Conservation (phyloP, 2,329 filamentous ascomycete genomes). For the Zasmidium cellare region DNA sequence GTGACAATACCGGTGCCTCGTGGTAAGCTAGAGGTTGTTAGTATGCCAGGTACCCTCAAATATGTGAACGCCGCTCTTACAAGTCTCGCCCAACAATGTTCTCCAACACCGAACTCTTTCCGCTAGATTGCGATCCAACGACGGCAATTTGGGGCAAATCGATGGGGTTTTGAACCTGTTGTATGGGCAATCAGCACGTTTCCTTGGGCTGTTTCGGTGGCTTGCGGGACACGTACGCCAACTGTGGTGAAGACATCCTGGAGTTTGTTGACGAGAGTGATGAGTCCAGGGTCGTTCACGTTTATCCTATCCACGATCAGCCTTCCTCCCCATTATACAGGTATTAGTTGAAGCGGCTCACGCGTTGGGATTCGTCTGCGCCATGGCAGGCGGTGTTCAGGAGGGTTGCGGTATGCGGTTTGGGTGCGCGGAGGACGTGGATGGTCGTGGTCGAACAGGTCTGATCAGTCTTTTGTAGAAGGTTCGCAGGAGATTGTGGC, state of each 20-base stretch:
- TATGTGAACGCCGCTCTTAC: constrained; percentile 58
- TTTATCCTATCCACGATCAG: constrained; percentile 57
- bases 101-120: constrained; percentile 98
- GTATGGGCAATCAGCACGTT: constrained; percentile 23
- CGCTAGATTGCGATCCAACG: constrained; percentile 96
- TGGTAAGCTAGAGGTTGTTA: constrained; percentile 67
- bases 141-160: constrained; percentile 98
- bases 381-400: constrained; percentile 28
- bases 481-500: background rate
- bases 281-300: constrained; percentile 69
- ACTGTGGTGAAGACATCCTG: constrained; percentile 99
- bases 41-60: background rate
- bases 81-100: constrained; percentile 99
- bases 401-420: constrained; percentile 9
- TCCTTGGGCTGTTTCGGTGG: constrained; percentile 6
- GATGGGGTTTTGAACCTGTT: constrained; percentile 93
- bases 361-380: constrained; percentile 34
- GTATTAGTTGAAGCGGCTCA: constrained; percentile 16
- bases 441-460: background rate
- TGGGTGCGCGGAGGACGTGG: background rate
- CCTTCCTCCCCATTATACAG: background rate
- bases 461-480: background rate
- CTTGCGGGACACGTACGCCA: constrained; percentile 60
- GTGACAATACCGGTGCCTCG: constrained; percentile 98
- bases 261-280: constrained; percentile 93